Conservation (phyloP, 2,329 filamentous ascomycete species). For the Monosporascus sp. region DNA sequence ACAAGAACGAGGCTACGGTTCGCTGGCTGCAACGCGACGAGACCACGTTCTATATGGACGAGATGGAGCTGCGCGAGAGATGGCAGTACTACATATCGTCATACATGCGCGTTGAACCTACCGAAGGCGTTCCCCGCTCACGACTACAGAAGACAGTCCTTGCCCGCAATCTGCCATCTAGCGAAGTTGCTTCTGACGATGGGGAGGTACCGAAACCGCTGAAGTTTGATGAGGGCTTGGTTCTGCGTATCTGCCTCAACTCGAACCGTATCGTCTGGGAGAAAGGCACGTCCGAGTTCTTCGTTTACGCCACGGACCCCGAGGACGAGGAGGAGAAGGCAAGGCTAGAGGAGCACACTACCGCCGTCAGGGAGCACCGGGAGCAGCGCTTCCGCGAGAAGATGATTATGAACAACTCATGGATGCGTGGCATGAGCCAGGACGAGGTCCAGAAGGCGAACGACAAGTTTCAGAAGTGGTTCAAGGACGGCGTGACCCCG, state of each 20-base stretch:
- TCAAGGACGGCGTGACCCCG: conserved; percentile 42
- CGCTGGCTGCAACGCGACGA: conserved; percentile 66
- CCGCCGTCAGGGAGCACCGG: conserved; percentile 54
- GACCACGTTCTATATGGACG: conserved; percentile 79
- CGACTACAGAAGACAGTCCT: conserved; percentile 65
- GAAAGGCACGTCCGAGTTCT: conserved; percentile 64
- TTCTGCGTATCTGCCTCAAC: conserved; percentile 69
- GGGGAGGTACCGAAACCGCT: conserved; percentile 57
- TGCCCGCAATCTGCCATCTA: conserved; percentile 61
- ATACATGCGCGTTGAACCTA: conserved; percentile 82
- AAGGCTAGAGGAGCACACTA: conserved; percentile 56
- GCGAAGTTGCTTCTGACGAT: conserved; percentile 59
- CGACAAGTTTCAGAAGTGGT: conserved; percentile 54
- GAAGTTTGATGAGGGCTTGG: conserved; percentile 61
- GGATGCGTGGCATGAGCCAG: conserved; percentile 73
- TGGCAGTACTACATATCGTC: conserved; percentile 98
- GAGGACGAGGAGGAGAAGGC: conserved; percentile 61
- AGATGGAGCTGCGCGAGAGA: conserved; percentile 73
- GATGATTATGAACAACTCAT: conserved; percentile 74
- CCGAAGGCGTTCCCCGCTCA: conserved; percentile 66
- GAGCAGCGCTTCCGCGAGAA: conserved; percentile 70
- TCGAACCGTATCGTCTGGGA: conserved; percentile 77
- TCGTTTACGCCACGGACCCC: conserved; percentile 64
- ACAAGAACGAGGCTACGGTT: conserved; percentile 61
- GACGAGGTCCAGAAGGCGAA: conserved; percentile 72